Base-by-base conservation (phyloP, 208 protist species). In the Acanthamoeba healyi region DNA sequence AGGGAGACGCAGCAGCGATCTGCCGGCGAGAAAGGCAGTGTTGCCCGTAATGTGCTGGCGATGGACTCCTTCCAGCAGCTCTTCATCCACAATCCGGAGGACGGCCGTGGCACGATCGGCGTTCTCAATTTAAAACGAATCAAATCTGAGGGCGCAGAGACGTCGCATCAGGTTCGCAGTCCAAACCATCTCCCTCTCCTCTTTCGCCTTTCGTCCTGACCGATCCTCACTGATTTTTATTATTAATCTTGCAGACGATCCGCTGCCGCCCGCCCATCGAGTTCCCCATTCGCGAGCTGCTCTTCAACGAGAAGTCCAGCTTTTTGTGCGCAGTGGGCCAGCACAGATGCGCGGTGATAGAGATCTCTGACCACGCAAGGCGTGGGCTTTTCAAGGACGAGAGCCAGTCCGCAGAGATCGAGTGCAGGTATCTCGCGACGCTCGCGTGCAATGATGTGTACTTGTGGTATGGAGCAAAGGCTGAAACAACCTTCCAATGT, bases 271-370 rank as follows among this genome's bases (percentile, higher is more conserved):
- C 82, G n/a, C 15, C 82, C 19, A 17, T 90, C 34, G 82, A 65
- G n/a, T 90, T 90, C 51, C 32, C 26, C 24, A 32, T 67, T 17
- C 44, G 56, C 17, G 40, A 56, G 34, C 82, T 90, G 14, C 6
- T 38, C 51, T 70, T 90, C 82, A 90, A 90, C 82, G 56, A 38
- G 46, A 38, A 44, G 17, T 32, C 32, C 40, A 65, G 67, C 29
- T 67, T 90, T 6, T n/a, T 90, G 82, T 90, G 40, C 26, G 82
- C 56, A 36, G 82, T 90, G 56, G 82, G 82, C 10, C 26, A 34
- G 7, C 40, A 65, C 36, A 9, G 34, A 6, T 90, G 82, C 49
- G 82, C 82, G 6, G n/a, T 90, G 12, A 65, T 90, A 6, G 49
- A 90, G 15, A 90, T 90, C 10, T 67, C 82, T 22, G 82, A 90